phyloP scores from a whole-genome alignment of 1,284 basidiomycete species.

The Malassezia psittaci region DNA sequence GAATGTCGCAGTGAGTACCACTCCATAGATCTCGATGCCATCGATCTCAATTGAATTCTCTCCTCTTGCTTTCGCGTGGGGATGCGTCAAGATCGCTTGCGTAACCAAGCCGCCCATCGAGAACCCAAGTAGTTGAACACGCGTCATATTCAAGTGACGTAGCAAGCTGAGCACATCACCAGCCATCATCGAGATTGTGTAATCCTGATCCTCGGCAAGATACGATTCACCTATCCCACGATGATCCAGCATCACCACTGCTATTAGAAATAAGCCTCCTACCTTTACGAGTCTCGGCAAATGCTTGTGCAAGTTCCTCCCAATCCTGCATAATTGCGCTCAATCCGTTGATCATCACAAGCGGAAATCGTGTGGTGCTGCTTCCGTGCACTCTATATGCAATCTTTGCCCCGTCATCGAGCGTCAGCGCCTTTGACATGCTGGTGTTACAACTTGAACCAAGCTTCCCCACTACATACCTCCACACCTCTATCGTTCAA shows the following conservation, averaged over 20 bases:
- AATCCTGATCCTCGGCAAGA: constrained; percentile 19
- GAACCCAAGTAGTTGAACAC: constrained; percentile 35
- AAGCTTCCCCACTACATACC: too few species aligned
- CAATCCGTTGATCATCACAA: constrained; percentile 42
- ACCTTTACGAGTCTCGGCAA: constrained; percentile 19
- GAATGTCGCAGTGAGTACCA: constrained; percentile 37
- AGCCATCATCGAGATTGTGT: constrained; percentile 32
- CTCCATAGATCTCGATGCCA: constrained; percentile 24
- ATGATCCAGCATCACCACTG: constrained; percentile 36
- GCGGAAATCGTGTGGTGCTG: constrained; percentile 13
- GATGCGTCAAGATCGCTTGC: constrained; percentile 27
- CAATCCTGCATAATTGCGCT: constrained; percentile 41
- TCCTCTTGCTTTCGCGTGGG: constrained; percentile 9
- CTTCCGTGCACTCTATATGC: constrained; percentile 21
- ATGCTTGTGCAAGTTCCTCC: constrained; percentile 26
- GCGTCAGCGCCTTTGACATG: not conserved
- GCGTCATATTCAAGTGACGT: constrained; percentile 16
- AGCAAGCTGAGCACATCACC: constrained; percentile 31
- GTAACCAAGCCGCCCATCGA: constrained; percentile 43
- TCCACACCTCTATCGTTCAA: too few species aligned
- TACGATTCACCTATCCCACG: constrained; percentile 35
- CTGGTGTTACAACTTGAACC: not conserved
- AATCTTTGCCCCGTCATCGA: constrained; percentile 23
- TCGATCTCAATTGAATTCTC: constrained; percentile 3
- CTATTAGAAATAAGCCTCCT: not conserved